A percentile compares a stretch with the other conserved stretches of the same genome.
Evolutionary conservation across 2,329 filamentous ascomycete species (phyloP).

Genomic region (Xenoacremonium recifei): DNA sequence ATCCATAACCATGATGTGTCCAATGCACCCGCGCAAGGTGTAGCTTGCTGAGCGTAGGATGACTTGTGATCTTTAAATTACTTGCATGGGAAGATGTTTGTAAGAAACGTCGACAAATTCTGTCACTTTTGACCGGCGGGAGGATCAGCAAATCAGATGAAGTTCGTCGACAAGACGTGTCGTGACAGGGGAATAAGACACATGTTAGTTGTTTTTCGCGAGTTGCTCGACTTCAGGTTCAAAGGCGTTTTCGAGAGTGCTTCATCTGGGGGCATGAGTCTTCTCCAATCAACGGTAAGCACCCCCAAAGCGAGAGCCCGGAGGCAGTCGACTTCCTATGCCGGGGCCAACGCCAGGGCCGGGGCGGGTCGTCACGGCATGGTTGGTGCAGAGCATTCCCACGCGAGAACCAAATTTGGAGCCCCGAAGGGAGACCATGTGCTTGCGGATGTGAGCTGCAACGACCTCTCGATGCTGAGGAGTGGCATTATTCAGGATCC

Average conservation of each 20-base stretch:
- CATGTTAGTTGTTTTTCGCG: constrained; percentile 7
- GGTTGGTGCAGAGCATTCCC: constrained; percentile 98
- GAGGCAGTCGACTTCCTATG: constrained; percentile 56
- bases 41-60: constrained; percentile 55
- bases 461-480: constrained; percentile 91
- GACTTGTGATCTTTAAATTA: constrained; percentile 55
- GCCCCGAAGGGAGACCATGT: constrained; percentile 97
- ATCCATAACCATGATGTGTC: constrained; percentile 62
- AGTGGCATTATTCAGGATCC: constrained; percentile 86
- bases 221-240: not conserved
- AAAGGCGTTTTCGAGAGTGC: not conserved
- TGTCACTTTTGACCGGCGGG: constrained; percentile 35
- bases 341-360: constrained; percentile 75
- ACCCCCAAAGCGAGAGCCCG: constrained; percentile 56
- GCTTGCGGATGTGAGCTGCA: constrained; percentile 91
- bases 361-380: constrained; percentile 82
- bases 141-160: constrained; percentile 29
- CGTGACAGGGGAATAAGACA: constrained; percentile 24
- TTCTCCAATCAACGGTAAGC: constrained; percentile 50
- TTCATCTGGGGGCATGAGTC: no score
- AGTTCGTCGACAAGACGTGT: constrained; percentile 21
- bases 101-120: constrained; percentile 46
- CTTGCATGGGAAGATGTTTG: constrained; percentile 50
- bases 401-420: constrained; percentile 98
- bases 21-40: constrained; percentile 52